Base-by-base conservation (phyloP, 768 basidiomycete species). In the Boletus pseudo-olivaceus region DNA sequence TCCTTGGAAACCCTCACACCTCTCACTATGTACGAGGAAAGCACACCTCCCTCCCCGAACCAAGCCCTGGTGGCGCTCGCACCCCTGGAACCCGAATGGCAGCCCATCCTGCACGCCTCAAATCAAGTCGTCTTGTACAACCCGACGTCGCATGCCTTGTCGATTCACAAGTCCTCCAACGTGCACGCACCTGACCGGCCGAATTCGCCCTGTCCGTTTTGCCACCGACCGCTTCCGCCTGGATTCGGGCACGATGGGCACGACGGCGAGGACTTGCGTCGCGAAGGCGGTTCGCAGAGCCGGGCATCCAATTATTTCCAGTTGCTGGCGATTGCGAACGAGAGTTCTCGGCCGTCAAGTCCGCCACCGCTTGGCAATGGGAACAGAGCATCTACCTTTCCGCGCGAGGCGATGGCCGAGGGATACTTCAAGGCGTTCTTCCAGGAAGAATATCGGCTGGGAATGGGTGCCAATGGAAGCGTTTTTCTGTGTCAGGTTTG, bases 381-480 rank as follows among this genome's bases (percentile, higher is more conserved):
- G 5, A n/a, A 37, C 4, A 45, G 55, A 38, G 15, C 51, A 3
- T 56, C 71, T 32, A 65, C 81, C 1, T 90, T 91, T 69, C 76
- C 82, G 3, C 78, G 82, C 2, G 85, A 87, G 47, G 77, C 80
- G 32, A 88, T 92, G 88, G 92, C 93, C 0, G 87, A 93, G 49
- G 94, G 94, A 0, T 98, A 98, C 67, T 96, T 95, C 73, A 82
- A 87, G 60, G 80, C 90, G 0, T 98, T 96, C 75, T 98, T 98
- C 65, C 82, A 86, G 53, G 94, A 97, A 63, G 92, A 95, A 60
- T 84, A 80, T 56, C 82, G 86, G 54, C 76, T 98, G 7, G 95
- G 95, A 1, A 95, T 97, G 91, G 95, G 95, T 40, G 94, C 94
- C 0, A 93, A 93, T 63, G 95, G 96, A 2, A 88, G 79, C 26